Evolutionary conservation across 2,329 filamentous ascomycete species (phyloP), one percentile per base, ranked within the genome.

Genomic region (Pyricularia sp.): DNA sequence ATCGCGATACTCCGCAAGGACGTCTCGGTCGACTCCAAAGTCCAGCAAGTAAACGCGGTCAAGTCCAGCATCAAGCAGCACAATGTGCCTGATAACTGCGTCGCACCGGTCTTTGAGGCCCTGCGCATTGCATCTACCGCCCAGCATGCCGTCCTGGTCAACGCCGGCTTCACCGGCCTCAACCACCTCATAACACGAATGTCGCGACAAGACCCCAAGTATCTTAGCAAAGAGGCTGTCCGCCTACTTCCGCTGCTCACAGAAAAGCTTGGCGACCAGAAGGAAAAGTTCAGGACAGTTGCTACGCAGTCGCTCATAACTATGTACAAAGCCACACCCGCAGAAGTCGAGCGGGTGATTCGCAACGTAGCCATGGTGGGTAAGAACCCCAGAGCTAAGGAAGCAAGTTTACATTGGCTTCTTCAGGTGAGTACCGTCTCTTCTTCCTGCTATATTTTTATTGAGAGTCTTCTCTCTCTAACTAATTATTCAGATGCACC

Each of bases 31-130:
- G 88, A 91, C 73, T 78, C 82, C 65, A 90, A 90, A 75, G 82
- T 90, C 69, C 80, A 84, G 70, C 83, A 85, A 68, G 87, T 97
- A 73, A 92, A 88, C 70, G 84, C 83, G 74, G 83, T 94, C 79
- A 97, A 97, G 80, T 93, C 92, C 63, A 87, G 89, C 77, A 97
- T 97, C 83, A 97, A 97, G 79, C 93, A 97, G 79, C 90, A 92
- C 77, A 93, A 93, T 81, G 92, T 97, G 64, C 92, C 93, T 70
- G 92, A 96, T 72, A 79, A 80, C 68, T 86, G 85, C 74, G 86
- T 96, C 73, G 80, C 87, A 30, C 83, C 87, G 69, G 87, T 97
- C 72, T 96, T 97, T 79, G 93, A 97, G 71, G 92, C 90, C 72
- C 84, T 96, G 75, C 90, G 90, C 71, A 81, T 88, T 68, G 91